phyloP scores from a whole-genome alignment of 257 asterid species.

The Avicennia marina region DNA sequence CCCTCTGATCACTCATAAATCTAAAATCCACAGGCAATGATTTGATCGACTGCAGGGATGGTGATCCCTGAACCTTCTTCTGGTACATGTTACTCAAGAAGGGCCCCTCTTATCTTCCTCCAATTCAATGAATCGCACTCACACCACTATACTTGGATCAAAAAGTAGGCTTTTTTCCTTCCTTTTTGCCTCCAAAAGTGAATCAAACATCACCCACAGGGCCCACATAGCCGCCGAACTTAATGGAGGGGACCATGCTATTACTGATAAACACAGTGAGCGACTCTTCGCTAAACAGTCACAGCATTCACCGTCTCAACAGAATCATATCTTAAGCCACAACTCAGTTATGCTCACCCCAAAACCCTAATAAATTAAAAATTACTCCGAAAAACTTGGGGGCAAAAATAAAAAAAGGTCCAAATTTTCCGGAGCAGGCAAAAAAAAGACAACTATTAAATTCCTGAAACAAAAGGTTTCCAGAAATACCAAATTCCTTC shows the following conservation, averaged over 20 bases:
- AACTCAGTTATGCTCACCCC: conserved; percentile 25
- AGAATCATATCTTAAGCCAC: conserved; percentile 29
- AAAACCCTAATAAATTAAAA: too few species aligned
- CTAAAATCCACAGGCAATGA: conserved; percentile 70
- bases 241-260: conserved; percentile 74
- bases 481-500: too few species aligned
- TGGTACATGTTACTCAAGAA: conserved; percentile 40
- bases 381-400: too few species aligned
- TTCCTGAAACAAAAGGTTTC: too few species aligned
- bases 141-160: not conserved
- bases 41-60: conserved; percentile 60
- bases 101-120: not conserved
- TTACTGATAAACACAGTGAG: conserved; percentile 24
- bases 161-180: not conserved
- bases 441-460: too few species aligned
- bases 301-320: conserved; percentile 30
- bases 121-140: not conserved
- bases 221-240: conserved; percentile 45
- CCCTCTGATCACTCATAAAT: conserved; percentile 35
- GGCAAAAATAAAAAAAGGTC: too few species aligned
- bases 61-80: conserved; percentile 35
- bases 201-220: not conserved
- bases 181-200: not conserved
- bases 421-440: too few species aligned
- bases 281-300: conserved; percentile 48